Evolutionary conservation across 1,284 basidiomycete genomes (phyloP).

Genomic region (Malassezia sympodialis): DNA sequence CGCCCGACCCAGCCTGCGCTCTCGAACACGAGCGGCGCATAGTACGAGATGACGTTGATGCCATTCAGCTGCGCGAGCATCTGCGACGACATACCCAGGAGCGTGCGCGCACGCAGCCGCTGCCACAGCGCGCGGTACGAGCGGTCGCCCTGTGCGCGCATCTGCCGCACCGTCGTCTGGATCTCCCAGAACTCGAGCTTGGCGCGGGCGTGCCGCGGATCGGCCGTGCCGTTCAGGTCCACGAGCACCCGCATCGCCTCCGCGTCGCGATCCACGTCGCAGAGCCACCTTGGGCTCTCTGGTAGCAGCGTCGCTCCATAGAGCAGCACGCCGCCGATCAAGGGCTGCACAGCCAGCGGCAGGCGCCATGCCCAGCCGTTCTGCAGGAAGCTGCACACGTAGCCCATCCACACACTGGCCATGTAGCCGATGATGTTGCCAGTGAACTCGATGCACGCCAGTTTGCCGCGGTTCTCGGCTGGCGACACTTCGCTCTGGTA

Average conservation of each 20-base stretch:
- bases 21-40: constrained; percentile 54
- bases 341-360: constrained; percentile 49
- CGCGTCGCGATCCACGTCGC: constrained; percentile 74
- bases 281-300: constrained; percentile 88
- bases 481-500: constrained; percentile 96
- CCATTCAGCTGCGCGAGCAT: constrained; percentile 74
- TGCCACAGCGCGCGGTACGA: constrained; percentile 77
- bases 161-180: constrained; percentile 58
- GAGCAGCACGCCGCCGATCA: constrained; percentile 75
- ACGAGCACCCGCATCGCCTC: constrained; percentile 80
- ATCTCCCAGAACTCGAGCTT: constrained; percentile 83
- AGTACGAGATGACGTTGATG: constrained; percentile 72
- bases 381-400: constrained; percentile 69
- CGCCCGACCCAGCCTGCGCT: constrained; percentile 95
- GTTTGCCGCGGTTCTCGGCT: constrained; percentile 59
- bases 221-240: constrained; percentile 72
- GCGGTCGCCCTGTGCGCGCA: constrained; percentile 56
- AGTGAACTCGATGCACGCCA: constrained; percentile 92
- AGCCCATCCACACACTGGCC: constrained; percentile 70
- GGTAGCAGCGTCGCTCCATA: constrained; percentile 76
- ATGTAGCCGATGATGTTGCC: constrained; percentile 77
- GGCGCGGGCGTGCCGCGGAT: constrained; percentile 64
- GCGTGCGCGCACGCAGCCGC: constrained; percentile 73
- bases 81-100: constrained; percentile 95
- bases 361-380: constrained; percentile 50